These are phyloP conservation scores for Aspergillus sp. DNA, from an alignment of 2,329 filamentous ascomycete species.

Conservation along the genomic window DNA sequence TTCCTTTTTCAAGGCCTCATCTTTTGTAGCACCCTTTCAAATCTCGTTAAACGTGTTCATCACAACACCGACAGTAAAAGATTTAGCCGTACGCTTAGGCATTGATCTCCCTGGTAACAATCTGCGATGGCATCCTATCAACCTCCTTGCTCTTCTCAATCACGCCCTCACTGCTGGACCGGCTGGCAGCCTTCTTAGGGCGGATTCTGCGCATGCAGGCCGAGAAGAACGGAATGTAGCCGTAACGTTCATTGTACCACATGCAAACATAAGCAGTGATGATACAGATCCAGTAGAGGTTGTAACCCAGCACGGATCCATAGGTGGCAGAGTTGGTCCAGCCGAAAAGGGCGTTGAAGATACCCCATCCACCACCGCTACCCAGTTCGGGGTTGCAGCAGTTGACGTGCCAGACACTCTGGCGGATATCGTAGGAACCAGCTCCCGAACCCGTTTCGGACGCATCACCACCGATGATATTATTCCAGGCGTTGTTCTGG, in stretches of 20 bases:
- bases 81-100: not conserved
- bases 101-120: not conserved
- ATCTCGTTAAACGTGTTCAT: too few relatives aligned
- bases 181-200: not conserved
- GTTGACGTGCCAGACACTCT: slow-evolving; percentile 82
- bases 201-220: not conserved
- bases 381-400: slow-evolving; percentile 75
- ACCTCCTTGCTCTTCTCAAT: not conserved
- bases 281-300: slow-evolving; percentile 69
- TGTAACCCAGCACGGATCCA: slow-evolving; percentile 82
- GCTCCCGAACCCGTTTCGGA: slow-evolving; percentile 66
- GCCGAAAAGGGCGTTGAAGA: slow-evolving; percentile 82
- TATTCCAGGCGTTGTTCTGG: slow-evolving; percentile 61
- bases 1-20: not conserved
- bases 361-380: slow-evolving; percentile 77
- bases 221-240: not conserved
- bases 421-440: slow-evolving; percentile 75
- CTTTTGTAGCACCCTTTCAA: not conserved
- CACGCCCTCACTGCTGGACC: not conserved
- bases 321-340: slow-evolving; percentile 89
- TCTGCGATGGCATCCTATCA: not conserved
- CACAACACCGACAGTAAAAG: not conserved
- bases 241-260: not conserved
- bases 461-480: slow-evolving; percentile 48
- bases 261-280: not conserved